phyloP scores from a whole-genome alignment of 768 basidiomycete genomes.

The Suillus placidus region DNA sequence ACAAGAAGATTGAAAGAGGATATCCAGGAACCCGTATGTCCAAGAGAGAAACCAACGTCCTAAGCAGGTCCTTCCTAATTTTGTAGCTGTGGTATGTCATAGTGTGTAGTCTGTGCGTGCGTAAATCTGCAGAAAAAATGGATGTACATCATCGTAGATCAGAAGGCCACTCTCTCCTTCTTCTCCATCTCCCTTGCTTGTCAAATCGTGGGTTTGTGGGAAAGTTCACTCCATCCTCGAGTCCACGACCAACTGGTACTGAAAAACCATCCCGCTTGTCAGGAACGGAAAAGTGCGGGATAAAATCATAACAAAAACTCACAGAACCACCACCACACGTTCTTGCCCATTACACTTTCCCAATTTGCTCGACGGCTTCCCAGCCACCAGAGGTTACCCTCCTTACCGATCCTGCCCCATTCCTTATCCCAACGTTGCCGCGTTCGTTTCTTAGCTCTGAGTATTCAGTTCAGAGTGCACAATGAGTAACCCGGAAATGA shows the following conservation, averaged over 20 bases:
- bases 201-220: slow-evolving; percentile 77
- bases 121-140: slow-evolving; percentile 7
- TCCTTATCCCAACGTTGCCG: slow-evolving; percentile 68
- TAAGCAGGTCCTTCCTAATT: background rate
- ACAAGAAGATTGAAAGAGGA: background rate
- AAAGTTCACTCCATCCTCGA: slow-evolving; percentile 63
- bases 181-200: slow-evolving; percentile 63
- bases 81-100: background rate
- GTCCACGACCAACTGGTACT: slow-evolving; percentile 56
- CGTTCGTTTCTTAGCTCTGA: slow-evolving; percentile 54
- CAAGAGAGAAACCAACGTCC: background rate
- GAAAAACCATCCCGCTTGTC: slow-evolving; percentile 8
- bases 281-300: slow-evolving; percentile 11
- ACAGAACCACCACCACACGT: slow-evolving; percentile 77
- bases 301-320: slow-evolving; percentile 37
- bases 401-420: slow-evolving; percentile 75
- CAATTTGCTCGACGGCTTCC: slow-evolving; percentile 67
- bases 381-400: slow-evolving; percentile 88
- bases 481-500: background rate
- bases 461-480: slow-evolving; percentile 7
- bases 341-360: slow-evolving; percentile 81
- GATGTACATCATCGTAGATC: slow-evolving; percentile 52
- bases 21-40: background rate
- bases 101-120: background rate
- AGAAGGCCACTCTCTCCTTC: slow-evolving; percentile 70